A percentile compares a stretch with the other conserved stretches of the same genome.
phyloP scores from a whole-genome alignment of 2,329 filamentous ascomycete species.

The Ilyonectria sp. region DNA sequence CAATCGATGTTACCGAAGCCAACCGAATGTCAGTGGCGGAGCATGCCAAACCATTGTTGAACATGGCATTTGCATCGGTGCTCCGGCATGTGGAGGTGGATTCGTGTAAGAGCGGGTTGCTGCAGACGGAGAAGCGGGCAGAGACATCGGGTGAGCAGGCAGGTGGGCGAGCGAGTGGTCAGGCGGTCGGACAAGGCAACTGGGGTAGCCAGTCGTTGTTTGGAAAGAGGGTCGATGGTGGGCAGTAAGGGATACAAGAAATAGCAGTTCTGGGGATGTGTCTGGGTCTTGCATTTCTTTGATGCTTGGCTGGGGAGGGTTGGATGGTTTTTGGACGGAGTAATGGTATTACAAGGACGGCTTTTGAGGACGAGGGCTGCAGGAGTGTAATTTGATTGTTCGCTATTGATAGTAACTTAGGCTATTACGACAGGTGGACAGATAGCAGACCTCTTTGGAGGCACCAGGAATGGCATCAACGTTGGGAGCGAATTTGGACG shows the following conservation, averaged over 20 bases:
- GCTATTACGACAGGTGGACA: slow-evolving; percentile 16
- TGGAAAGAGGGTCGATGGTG: slow-evolving; percentile 35
- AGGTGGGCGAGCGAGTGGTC: slow-evolving; percentile 7
- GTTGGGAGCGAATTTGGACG: not conserved
- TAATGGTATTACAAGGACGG: slow-evolving; percentile 24
- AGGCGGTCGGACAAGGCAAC: not conserved
- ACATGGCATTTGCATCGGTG: slow-evolving; percentile 57
- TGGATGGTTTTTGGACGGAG: slow-evolving; percentile 44
- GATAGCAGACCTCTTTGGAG: slow-evolving; percentile 22
- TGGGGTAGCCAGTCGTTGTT: slow-evolving; percentile 32
- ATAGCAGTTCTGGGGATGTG: slow-evolving; percentile 34
- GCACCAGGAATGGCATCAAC: slow-evolving; percentile 11
- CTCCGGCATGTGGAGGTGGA: slow-evolving; percentile 41
- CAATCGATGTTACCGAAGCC: slow-evolving; percentile 56
- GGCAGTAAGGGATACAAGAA: slow-evolving; percentile 24
- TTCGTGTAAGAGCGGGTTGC: slow-evolving; percentile 20
- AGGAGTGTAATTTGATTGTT: slow-evolving; percentile 23
- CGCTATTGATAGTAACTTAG: slow-evolving; percentile 23
- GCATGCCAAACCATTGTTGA: slow-evolving; percentile 60
- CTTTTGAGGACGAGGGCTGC: slow-evolving; percentile 23
- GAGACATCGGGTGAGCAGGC: not conserved
- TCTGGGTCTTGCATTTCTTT: slow-evolving; percentile 34
- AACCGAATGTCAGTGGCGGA: slow-evolving; percentile 56
- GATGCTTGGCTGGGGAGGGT: slow-evolving; percentile 38
- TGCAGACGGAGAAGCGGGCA: slow-evolving; percentile 10